Base-by-base conservation (phyloP, 163 green algal species). In the Coccomyxa subellipsoidea region DNA sequence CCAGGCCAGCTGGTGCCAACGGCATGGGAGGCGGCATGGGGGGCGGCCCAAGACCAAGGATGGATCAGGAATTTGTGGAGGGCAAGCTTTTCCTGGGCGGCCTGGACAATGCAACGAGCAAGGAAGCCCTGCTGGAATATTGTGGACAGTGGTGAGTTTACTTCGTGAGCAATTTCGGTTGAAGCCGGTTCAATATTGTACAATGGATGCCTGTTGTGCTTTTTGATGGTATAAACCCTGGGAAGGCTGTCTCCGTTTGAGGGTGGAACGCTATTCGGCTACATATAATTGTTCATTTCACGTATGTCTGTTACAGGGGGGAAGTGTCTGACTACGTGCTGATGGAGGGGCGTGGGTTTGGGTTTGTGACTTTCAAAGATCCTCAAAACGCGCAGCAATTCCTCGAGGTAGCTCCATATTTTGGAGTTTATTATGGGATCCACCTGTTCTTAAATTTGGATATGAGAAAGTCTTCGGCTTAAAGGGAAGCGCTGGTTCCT, bases 61-160 rank as follows among this genome's bases (percentile, higher is more conserved):
- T 69, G 59, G 79, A 32, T 54, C 54, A 31, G 54, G 69, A 80
- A 47, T 90, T 87, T 39, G 77, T 88, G 71, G 83, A 89, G 39
- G 91, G 89, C 39, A 94, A 95, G 85, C 84, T 92, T 2, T 95
- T 95, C 84, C 71, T 95, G 25, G 91, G 91, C 29, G 91, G 91
- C 31, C 38, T 94, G 10, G 83, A 84, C 47, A 85, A 89, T 36
- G 82, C 77, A 15, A 92, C 88, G 25, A 92, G 86, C 38, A 89
- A 90, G 72, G 87, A 90, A 7, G 82, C 82, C 4, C 54, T 91
- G 37, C 37, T 90, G 15, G 71, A 87, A n/a, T 95, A 93, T 66
- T 89, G 84, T 71, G 71, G 72, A 1, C 83, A 89, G 80, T 92
- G 88, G 87, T 87, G 59, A 77, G 78, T 34, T 4, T 7, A 12